A percentile compares a stretch with the other conserved stretches of the same genome.
phyloP scores from a whole-genome alignment of 2,329 filamentous ascomycete genomes.

The Fonsecaea multimorphosa region DNA sequence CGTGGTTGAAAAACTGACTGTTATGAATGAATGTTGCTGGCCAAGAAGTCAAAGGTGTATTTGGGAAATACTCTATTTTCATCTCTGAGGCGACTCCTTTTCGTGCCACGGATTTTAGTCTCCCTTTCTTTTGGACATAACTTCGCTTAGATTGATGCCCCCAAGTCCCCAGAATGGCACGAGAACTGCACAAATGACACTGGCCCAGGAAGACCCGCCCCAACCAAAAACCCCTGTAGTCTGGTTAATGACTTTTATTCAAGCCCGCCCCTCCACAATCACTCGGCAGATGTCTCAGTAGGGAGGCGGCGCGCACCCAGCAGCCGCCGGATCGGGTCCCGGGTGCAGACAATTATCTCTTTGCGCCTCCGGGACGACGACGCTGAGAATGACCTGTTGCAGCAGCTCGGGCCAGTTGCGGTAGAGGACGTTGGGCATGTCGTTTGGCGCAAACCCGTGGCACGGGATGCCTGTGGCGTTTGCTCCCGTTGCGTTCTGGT shows the following conservation, averaged over 20 bases:
- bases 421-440: conserved; percentile 30
- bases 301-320: conserved; percentile 19
- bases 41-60: background rate
- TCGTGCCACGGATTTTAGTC: background rate
- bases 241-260: too few relatives aligned
- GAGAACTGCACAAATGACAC: background rate
- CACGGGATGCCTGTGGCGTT: conserved; percentile 37
- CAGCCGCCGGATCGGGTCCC: conserved; percentile 13
- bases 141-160: too few relatives aligned
- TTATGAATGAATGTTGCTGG: background rate
- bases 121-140: background rate
- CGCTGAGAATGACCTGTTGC: conserved; percentile 15
- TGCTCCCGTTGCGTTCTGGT: conserved; percentile 31
- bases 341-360: conserved; percentile 21
- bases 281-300: background rate
- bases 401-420: conserved; percentile 23
- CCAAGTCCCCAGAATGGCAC: too few relatives aligned
- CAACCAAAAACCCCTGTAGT: too few relatives aligned
- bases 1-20: background rate
- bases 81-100: background rate
- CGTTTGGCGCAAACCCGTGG: conserved; percentile 40
- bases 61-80: background rate
- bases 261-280: background rate
- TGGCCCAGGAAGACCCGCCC: too few relatives aligned
- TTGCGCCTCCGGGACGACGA: conserved; percentile 17